Conservation (phyloP, 345 rosid genomes). For the Salix arbutifolia region DNA sequence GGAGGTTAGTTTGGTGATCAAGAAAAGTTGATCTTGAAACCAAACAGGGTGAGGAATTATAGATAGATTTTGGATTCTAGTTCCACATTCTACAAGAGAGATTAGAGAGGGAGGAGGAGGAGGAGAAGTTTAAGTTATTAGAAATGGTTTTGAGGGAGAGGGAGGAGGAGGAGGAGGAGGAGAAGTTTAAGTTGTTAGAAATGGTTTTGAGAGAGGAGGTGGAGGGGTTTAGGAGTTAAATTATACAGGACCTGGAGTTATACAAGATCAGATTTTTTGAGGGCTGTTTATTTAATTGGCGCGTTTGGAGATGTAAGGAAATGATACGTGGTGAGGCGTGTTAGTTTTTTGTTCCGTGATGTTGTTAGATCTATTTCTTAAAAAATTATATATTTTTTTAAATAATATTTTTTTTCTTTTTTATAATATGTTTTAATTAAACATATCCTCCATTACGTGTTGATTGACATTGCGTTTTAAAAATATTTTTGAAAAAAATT, state of each 20-base stretch:
- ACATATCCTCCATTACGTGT: too few species aligned
- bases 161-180: not conserved
- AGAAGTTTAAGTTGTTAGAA: not conserved
- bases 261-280: not conserved
- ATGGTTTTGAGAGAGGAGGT: not conserved
- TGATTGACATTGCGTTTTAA: rapidly evolving
- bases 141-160: not conserved
- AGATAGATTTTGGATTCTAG: not conserved
- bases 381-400: too few species aligned
- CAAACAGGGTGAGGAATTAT: not conserved
- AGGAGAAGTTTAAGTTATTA: not conserved
- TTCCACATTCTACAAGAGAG: not conserved
- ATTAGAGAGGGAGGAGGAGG: not conserved
- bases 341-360: not conserved
- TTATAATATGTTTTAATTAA: too few species aligned
- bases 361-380: too few species aligned
- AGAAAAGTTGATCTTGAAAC: not conserved
- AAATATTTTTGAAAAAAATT: too few species aligned
- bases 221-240: not conserved
- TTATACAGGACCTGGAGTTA: not conserved
- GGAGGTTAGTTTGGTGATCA: not conserved
- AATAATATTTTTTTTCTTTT: too few species aligned
- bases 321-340: not conserved
- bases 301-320: not conserved
- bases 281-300: not conserved